Evolutionary conservation across 2,329 filamentous ascomycete genomes (phyloP), one percentile per base, ranked within the genome.

Genomic region (Neonectria ditissima): DNA sequence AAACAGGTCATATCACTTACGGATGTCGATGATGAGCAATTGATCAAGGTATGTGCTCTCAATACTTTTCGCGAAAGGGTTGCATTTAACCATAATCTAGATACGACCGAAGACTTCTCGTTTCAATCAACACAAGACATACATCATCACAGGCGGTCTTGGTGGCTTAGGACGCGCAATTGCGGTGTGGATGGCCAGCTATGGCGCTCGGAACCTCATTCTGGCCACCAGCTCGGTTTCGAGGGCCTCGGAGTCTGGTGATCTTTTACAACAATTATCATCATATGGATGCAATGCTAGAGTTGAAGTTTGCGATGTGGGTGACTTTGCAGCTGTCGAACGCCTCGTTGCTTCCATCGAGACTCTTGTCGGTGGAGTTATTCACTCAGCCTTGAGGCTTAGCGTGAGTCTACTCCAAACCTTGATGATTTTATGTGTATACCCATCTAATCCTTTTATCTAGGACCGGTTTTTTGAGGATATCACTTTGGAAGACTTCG

Each of bases 171-270:
- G 69, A 14, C 69, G 69, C 6, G 67, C 69, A 4, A 68, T 71
- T 18, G 69, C 69, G 3, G 58, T 71, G 4, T 71, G 69, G 69
- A 71, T 71, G 69, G 69, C 69, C 2, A 71, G 69, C 48, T 70
- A 71, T 14, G 69, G 69, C 16, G 69, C 69, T 47, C 69, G 61
- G 2, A 58, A 63, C 51, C 60, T 71, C 32, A 48, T 71, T n/a
- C 44, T 71, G 8, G 69, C 67, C 8, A 71, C 69, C 18, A 71
- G 69, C 44, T 71, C 69, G 6, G 59, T 71, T 11, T 30, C 55
- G 0, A 62, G 52, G 2, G 69, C 69, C 26, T 64, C 41, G 4
- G 52, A 65, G 41, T 71, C 69, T 11, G 58, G 34, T 4, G 69
- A 68, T 26, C 50, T 71, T 18, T 56, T 71, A 1, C 67, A 71